Percentiles rank a stretch among this genome's conserved stretches.
Evolutionary conservation across 1,284 basidiomycete genomes (phyloP).

Genomic region (Ceratobasidium sp.): DNA sequence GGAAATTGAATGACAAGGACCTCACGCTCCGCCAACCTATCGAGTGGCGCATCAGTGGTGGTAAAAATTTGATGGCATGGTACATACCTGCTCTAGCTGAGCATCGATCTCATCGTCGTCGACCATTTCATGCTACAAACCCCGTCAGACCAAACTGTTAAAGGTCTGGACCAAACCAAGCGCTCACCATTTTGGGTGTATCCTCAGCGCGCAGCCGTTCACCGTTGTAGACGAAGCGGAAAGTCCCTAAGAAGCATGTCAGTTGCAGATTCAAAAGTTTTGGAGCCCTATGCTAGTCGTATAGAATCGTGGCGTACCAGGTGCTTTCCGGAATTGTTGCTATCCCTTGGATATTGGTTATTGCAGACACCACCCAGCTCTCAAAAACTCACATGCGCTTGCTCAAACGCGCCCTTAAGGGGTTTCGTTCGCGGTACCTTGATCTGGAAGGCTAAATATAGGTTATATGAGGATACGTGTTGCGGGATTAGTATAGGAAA

Average conservation of each 20-base stretch:
- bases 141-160: no score
- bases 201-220: slow-evolving; percentile 6
- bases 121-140: slow-evolving; percentile 29
- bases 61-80: no score
- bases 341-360: not conserved
- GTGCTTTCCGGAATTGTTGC: slow-evolving; percentile 36
- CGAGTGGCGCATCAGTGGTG: no score
- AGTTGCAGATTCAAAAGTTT: not conserved
- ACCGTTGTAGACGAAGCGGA: slow-evolving; percentile 29
- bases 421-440: slow-evolving; percentile 24
- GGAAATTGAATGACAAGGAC: no score
- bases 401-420: slow-evolving; percentile 3
- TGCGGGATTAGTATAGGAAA: not conserved
- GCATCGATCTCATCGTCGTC: slow-evolving; percentile 36
- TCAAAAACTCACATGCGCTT: slow-evolving; percentile 17
- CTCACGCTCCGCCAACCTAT: not conserved
- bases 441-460: slow-evolving; percentile 17
- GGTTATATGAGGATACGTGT: not conserved
- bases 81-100: slow-evolving; percentile 23
- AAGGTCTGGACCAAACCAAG: no score
- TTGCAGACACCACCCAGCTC: not conserved
- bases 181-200: slow-evolving; percentile 29
- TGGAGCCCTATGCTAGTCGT: no score
- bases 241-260: not conserved
- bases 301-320: slow-evolving; percentile 22